phyloP scores from a whole-genome alignment of 1,139 yeast genomes.

The Scheffersomyces quercinus region DNA sequence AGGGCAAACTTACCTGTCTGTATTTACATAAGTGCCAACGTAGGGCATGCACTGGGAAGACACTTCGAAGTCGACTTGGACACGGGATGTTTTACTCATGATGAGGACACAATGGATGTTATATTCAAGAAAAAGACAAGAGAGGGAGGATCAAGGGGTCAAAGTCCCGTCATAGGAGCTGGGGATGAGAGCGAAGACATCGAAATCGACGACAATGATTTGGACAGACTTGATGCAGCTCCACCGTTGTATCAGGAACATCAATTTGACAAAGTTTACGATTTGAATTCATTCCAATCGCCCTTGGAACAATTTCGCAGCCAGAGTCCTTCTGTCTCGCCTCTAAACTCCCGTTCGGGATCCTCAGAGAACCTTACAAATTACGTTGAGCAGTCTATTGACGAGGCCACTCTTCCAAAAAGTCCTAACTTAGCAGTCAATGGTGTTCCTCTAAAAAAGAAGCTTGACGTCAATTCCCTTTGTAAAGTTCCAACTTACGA shows the following conservation, averaged over 20 bases:
- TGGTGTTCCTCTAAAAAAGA: neutral
- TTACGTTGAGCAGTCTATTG: constrained; percentile 24
- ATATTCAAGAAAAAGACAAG: constrained; percentile 31
- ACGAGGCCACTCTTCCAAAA: neutral
- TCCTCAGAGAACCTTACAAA: constrained; percentile 21
- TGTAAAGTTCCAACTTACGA: constrained; percentile 38
- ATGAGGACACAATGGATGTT: constrained; percentile 32
- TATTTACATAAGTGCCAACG: constrained; percentile 56
- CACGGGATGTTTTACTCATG: constrained; percentile 49
- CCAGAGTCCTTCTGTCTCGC: constrained; percentile 16
- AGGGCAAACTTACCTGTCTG: constrained; percentile 67
- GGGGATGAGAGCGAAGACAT: constrained; percentile 16
- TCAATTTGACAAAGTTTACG: constrained; percentile 37
- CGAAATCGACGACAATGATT: constrained; percentile 20
- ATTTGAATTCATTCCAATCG: constrained; percentile 35
- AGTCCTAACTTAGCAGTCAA: neutral
- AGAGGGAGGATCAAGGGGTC: constrained; percentile 4
- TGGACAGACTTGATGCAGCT: constrained; percentile 33
- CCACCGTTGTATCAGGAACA: constrained; percentile 47
- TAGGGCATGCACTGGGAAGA: constrained; percentile 52
- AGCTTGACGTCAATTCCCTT: constrained; percentile 22
- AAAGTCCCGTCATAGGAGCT: constrained; percentile 13
- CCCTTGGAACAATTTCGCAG: constrained; percentile 42
- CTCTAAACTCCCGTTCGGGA: constrained; percentile 18
- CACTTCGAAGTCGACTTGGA: constrained; percentile 51